Evolutionary conservation across 345 rosid genomes (phyloP).

Genomic region (Eucalyptus curtisii): DNA sequence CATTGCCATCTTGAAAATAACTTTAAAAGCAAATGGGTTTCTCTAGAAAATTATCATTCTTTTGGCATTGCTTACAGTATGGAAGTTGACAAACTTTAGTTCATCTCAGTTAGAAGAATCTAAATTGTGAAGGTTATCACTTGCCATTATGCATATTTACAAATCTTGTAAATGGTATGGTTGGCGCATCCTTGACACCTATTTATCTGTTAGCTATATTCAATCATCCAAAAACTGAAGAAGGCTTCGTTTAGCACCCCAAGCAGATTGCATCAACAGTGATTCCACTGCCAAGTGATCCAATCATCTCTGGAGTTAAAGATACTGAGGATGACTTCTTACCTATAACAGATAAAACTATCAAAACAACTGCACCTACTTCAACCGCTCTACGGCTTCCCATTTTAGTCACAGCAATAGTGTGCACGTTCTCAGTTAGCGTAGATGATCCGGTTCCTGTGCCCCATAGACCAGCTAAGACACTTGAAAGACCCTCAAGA

Average conservation of each 20-base stretch:
- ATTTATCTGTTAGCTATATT: not conserved
- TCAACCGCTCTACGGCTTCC: slow-evolving; percentile 96
- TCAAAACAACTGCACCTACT: slow-evolving; percentile 67
- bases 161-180: not conserved
- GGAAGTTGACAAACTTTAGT: not conserved
- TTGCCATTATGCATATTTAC: not conserved
- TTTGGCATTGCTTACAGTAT: not conserved
- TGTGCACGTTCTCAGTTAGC: slow-evolving; percentile 93
- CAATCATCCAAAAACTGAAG: not conserved
- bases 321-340: not conserved
- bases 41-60: not conserved
- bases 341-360: slow-evolving; percentile 82
- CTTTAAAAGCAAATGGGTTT: not conserved
- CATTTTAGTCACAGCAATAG: slow-evolving; percentile 96
- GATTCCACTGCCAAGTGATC: not conserved
- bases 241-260: not conserved
- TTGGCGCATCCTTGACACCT: not conserved
- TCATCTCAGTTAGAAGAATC: not conserved
- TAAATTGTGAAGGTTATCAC: not conserved
- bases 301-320: not conserved
- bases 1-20: not conserved
- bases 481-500: slow-evolving; percentile 81
- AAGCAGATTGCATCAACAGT: not conserved
- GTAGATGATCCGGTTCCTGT: slow-evolving; percentile 95
- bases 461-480: slow-evolving; percentile 99